Conservation (phyloP, 1,139 yeast genomes). For the Sugiyamaella paludigena region DNA sequence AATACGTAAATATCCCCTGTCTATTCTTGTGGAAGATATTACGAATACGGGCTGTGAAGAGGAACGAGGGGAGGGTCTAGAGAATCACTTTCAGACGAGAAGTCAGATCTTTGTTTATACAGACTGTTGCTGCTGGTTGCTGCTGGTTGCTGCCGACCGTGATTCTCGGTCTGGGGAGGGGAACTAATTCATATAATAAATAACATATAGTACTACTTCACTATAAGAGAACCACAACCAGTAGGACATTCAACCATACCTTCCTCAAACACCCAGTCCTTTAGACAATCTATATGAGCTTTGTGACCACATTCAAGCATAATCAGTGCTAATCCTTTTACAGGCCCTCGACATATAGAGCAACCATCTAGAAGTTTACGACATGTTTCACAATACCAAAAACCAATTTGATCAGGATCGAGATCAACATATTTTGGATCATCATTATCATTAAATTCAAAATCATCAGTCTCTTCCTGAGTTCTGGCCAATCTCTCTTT, state of each 20-base stretch:
- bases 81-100: too few species aligned
- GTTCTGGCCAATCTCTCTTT: slow-evolving; percentile 17
- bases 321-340: slow-evolving; percentile 69
- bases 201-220: slow-evolving; percentile 8
- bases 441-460: slow-evolving; percentile 10
- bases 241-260: slow-evolving; percentile 75
- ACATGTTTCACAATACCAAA: slow-evolving; percentile 85
- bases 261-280: slow-evolving; percentile 70
- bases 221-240: slow-evolving; percentile 51
- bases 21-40: too few species aligned
- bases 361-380: slow-evolving; percentile 61
- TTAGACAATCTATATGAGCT: slow-evolving; percentile 79
- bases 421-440: slow-evolving; percentile 2
- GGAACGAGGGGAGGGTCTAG: too few species aligned
- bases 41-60: too few species aligned
- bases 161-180: too few species aligned
- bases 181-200: background rate
- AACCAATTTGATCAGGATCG: slow-evolving; percentile 47
- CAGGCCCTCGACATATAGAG: slow-evolving; percentile 75
- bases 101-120: too few species aligned
- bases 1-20: too few species aligned
- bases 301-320: slow-evolving; percentile 79
- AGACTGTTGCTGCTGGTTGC: too few species aligned
- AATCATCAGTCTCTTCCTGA: slow-evolving; percentile 17
- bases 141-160: too few species aligned